Percentiles rank a stretch among this genome's conserved stretches.
Evolutionary conservation across 108 stramenopile genomes (phyloP).

Genomic region (Nitzschia putrida): DNA sequence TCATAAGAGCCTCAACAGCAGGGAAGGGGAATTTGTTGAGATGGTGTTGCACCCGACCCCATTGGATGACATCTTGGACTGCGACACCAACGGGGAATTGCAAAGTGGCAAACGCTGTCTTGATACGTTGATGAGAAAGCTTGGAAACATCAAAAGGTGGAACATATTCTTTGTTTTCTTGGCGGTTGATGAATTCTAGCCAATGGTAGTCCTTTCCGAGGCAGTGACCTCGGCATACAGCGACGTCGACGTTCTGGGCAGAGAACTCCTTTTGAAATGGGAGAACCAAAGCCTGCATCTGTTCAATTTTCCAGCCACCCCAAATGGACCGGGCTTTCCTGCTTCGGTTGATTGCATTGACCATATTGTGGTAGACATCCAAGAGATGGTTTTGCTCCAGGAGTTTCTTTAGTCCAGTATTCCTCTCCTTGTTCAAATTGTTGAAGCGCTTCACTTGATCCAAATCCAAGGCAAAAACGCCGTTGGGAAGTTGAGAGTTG

Average conservation of each 20-base stretch:
- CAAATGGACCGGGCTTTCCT: conserved; percentile 35
- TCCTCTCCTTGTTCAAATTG: no score
- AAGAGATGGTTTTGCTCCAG: conserved; percentile 31
- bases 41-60: conserved; percentile 36
- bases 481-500: no score
- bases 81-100: conserved; percentile 58
- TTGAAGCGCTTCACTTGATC: no score
- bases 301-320: conserved; percentile 50
- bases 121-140: conserved; percentile 43
- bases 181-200: conserved; percentile 56
- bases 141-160: conserved; percentile 55
- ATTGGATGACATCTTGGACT: conserved; percentile 49
- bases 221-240: conserved; percentile 46
- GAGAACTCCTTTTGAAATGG: conserved; percentile 52
- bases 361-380: conserved; percentile 44
- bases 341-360: conserved; percentile 29
- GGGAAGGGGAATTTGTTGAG: conserved; percentile 47
- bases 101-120: conserved; percentile 43
- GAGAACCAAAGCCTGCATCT: conserved; percentile 43
- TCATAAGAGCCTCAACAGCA: conserved; percentile 39
- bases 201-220: conserved; percentile 38
- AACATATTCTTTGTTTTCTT: conserved; percentile 31
- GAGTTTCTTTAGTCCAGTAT: conserved; percentile 3
- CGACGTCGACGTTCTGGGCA: conserved; percentile 42
- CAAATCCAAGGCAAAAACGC: no score